phyloP scores from a whole-genome alignment of 2,329 filamentous ascomycete genomes.

The Pseudogymnoascus sp. region DNA sequence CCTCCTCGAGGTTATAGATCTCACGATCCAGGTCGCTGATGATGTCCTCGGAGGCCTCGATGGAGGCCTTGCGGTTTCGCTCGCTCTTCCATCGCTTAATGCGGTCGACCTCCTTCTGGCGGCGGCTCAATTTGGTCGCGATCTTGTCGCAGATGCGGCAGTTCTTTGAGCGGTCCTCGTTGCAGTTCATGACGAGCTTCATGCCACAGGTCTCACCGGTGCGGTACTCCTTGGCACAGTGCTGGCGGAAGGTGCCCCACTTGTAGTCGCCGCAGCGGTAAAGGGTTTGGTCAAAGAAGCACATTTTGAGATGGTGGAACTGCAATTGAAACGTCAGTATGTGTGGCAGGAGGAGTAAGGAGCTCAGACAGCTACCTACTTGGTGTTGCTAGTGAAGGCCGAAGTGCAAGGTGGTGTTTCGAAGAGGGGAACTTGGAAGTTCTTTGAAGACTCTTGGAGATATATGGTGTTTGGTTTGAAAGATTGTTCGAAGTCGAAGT shows the following conservation, averaged over 20 bases:
- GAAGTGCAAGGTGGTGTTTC: constrained; percentile 10
- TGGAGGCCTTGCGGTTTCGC: constrained; percentile 51
- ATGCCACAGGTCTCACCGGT: constrained; percentile 95
- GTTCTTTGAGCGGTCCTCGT: constrained; percentile 45
- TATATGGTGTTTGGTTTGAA: constrained; percentile 13
- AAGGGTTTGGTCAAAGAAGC: constrained; percentile 87
- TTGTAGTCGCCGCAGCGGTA: constrained; percentile 87
- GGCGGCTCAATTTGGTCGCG: constrained; percentile 71
- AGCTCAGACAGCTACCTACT: constrained; percentile 17
- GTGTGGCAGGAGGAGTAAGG: constrained; percentile 16
- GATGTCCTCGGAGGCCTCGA: constrained; percentile 61
- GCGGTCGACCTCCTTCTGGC: constrained; percentile 64
- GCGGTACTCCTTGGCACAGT: constrained; percentile 90
- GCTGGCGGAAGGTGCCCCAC: constrained; percentile 87
- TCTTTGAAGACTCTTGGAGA: constrained; percentile 11
- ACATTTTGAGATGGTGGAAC: constrained; percentile 52
- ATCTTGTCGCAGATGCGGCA: constrained; percentile 88
- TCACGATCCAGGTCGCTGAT: constrained; percentile 58
- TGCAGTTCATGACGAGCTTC: constrained; percentile 74
- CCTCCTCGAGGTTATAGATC: constrained; percentile 38
- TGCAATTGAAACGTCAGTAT: neutral
- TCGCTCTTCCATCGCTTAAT: constrained; percentile 68
- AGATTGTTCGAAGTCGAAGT: constrained; percentile 15
- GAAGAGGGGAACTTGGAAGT: constrained; percentile 15
- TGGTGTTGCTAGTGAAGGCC: constrained; percentile 12